Conservation (phyloP, 2,329 filamentous ascomycete species). For the Dactylonectria estremocensis region DNA sequence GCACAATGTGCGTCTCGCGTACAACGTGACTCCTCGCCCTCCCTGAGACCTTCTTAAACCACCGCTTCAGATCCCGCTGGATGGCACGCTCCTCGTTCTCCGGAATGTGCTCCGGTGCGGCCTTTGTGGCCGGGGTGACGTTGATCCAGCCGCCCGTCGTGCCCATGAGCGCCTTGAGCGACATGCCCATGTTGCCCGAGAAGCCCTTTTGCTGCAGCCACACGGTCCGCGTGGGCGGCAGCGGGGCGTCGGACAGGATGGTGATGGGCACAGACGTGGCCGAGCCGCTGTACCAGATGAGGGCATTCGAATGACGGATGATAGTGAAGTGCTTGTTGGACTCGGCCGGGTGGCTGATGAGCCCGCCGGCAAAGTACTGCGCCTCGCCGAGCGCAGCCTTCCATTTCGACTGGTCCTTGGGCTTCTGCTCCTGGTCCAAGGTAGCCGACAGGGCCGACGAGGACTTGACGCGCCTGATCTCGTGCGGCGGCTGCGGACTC, state of each 20-base stretch:
- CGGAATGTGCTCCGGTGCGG: constrained; percentile 64
- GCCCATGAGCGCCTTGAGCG: constrained; percentile 74
- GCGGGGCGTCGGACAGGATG: constrained; percentile 71
- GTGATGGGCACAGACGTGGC: constrained; percentile 76
- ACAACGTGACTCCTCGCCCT: constrained; percentile 64
- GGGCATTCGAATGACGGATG: constrained; percentile 74
- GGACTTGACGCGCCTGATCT: constrained; percentile 52
- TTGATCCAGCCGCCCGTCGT: constrained; percentile 75
- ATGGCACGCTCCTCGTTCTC: constrained; percentile 74
- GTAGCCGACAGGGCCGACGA: constrained; percentile 49
- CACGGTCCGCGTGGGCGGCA: constrained; percentile 71
- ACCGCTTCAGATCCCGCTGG: constrained; percentile 78
- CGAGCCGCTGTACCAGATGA: constrained; percentile 78
- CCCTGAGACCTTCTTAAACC: constrained; percentile 69
- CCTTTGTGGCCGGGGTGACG: constrained; percentile 72
- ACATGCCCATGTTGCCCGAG: constrained; percentile 79
- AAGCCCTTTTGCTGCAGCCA: constrained; percentile 80
- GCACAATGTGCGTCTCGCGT: constrained; percentile 75
- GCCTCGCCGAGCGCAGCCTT: constrained; percentile 70
- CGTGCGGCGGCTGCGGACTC: constrained; percentile 34
- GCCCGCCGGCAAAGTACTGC: constrained; percentile 75
- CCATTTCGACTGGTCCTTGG: constrained; percentile 54
- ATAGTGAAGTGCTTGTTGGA: constrained; percentile 77
- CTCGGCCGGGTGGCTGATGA: constrained; percentile 75
- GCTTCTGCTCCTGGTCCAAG: constrained; percentile 26